Evolutionary conservation across 768 basidiomycete species (phyloP).

Genomic region (Tylopilus cervinicoccineus): DNA sequence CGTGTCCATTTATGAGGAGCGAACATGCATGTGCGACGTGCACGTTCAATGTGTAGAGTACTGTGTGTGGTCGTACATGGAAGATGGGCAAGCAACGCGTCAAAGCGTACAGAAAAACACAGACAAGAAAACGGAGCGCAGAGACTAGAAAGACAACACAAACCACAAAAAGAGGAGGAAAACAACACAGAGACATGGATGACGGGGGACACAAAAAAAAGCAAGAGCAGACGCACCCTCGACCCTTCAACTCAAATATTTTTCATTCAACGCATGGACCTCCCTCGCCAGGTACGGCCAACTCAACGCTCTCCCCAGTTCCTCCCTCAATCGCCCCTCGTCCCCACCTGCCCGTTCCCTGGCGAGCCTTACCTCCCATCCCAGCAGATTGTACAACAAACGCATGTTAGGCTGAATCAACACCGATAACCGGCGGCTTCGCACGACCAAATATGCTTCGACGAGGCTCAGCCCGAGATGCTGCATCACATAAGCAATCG

Average conservation of each 20-base stretch:
- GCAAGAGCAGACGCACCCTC: not conserved
- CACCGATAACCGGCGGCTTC: conserved; percentile 84
- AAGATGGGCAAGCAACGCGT: not conserved
- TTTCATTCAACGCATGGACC: conserved; percentile 82
- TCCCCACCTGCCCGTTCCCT: conserved; percentile 58
- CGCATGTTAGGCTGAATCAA: conserved; percentile 95
- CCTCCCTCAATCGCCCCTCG: conserved; percentile 47
- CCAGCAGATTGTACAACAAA: conserved; percentile 90
- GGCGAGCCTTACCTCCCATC: conserved; percentile 95
- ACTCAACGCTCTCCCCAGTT: conserved; percentile 64
- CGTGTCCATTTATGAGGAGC: no score
- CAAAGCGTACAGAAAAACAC: not conserved
- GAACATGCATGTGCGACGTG: no score
- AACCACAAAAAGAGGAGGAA: not conserved
- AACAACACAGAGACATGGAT: not conserved
- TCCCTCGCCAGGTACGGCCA: conserved; percentile 87
- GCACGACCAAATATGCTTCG: conserved; percentile 90
- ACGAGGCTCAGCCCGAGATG: conserved; percentile 80
- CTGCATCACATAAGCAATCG: conserved; percentile 98
- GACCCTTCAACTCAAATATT: conserved; percentile 52
- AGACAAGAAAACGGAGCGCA: not conserved
- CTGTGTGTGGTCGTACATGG: not conserved
- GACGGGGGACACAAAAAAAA: not conserved
- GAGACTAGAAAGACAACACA: not conserved
- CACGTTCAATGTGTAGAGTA: not conserved